Evolutionary conservation across 768 basidiomycete species (phyloP).

Genomic region (Tylopilus rubrobrunneus): DNA sequence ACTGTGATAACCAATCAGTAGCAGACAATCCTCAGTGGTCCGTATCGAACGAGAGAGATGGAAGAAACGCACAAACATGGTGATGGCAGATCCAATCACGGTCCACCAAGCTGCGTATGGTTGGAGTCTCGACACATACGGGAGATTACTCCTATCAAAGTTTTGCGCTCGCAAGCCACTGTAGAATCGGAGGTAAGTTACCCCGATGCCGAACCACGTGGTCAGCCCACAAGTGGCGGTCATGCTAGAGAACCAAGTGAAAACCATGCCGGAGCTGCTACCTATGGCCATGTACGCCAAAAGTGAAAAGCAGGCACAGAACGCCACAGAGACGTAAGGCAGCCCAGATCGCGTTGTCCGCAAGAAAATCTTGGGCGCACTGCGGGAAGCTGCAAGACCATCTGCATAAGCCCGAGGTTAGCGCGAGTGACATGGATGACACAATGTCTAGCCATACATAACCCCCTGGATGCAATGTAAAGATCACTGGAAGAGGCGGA

Average conservation of each 20-base stretch:
- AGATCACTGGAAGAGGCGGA: conserved; percentile 35
- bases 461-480: conserved; percentile 32
- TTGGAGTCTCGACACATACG: conserved; percentile 39
- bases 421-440: neutral
- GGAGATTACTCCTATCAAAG: conserved; percentile 41
- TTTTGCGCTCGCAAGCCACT: conserved; percentile 46
- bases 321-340: conserved; percentile 38
- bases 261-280: conserved; percentile 33
- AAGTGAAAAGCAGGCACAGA: conserved; percentile 28
- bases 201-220: conserved; percentile 39
- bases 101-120: conserved; percentile 40
- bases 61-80: conserved; percentile 32
- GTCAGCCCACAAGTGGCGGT: conserved; percentile 37
- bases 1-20: neutral
- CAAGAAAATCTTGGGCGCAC: conserved; percentile 37
- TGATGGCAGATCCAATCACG: conserved; percentile 20
- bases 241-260: conserved; percentile 36
- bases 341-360: conserved; percentile 32
- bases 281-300: conserved; percentile 39
- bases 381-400: conserved; percentile 45
- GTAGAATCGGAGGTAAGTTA: conserved; percentile 33
- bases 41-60: neutral
- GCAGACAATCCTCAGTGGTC: neutral
- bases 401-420: conserved; percentile 35
- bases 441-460: conserved; percentile 21